phyloP scores from a whole-genome alignment of 805 yeast species.

The Kluyveromyces dobzhanskii region DNA sequence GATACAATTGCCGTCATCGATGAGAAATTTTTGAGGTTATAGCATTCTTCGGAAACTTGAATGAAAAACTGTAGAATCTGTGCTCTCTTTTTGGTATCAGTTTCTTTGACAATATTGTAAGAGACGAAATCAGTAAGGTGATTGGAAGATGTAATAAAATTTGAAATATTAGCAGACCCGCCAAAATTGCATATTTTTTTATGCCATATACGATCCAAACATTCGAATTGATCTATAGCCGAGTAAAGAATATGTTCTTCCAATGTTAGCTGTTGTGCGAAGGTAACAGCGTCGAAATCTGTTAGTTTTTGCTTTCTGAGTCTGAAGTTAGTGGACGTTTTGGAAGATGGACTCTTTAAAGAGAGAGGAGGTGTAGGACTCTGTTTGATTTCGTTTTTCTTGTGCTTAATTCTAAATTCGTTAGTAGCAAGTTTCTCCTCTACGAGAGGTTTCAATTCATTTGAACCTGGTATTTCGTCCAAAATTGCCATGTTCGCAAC shows the following conservation, averaged over 20 bases:
- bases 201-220: constrained; percentile 72
- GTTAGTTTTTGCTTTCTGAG: constrained; percentile 40
- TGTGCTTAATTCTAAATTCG: not conserved
- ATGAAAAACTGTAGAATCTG: constrained; percentile 65
- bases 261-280: constrained; percentile 82
- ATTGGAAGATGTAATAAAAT: constrained; percentile 68
- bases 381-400: not conserved
- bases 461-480: constrained; percentile 38
- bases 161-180: constrained; percentile 46
- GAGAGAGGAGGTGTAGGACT: not conserved
- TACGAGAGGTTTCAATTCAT: constrained; percentile 3
- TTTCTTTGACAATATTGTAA: constrained; percentile 57
- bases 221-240: constrained; percentile 62
- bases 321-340: constrained; percentile 10
- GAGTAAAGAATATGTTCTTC: constrained; percentile 62
- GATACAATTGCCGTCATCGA: constrained; percentile 90
- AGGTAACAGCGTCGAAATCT: constrained; percentile 64
- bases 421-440: constrained; percentile 4
- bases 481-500: constrained; percentile 34
- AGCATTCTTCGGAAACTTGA: constrained; percentile 68
- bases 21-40: constrained; percentile 70
- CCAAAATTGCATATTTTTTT: constrained; percentile 51
- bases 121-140: constrained; percentile 76
- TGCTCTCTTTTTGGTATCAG: constrained; percentile 60
- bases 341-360: not conserved